Percentiles rank a stretch among this genome's conserved stretches.
These are phyloP conservation scores for Colletotrichum sp. DNA, from an alignment of 2,329 filamentous ascomycete genomes.

Conservation along the genomic window DNA sequence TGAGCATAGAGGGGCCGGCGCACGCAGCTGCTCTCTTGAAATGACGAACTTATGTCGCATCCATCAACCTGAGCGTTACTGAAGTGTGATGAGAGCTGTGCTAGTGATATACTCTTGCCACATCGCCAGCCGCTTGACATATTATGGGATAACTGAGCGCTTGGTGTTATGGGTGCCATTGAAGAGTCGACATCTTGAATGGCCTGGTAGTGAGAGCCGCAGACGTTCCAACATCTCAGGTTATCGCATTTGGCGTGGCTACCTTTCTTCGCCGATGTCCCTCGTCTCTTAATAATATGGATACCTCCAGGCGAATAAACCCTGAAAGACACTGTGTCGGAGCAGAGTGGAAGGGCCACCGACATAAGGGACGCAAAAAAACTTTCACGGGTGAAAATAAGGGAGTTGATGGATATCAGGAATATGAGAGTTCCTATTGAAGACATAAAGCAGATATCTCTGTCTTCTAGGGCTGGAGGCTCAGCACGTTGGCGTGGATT, in stretches of 20 bases:
- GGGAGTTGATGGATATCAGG: background rate
- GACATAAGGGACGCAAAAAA: background rate
- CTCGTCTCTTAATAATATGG: background rate
- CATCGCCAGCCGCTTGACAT: background rate
- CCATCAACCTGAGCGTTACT: background rate
- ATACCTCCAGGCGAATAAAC: background rate
- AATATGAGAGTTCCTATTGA: background rate
- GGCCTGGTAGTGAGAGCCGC: too few relatives aligned
- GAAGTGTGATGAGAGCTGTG: background rate
- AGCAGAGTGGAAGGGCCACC: background rate
- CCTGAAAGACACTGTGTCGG: too few relatives aligned
- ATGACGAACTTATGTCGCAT: background rate
- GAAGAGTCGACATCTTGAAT: background rate
- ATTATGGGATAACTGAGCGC: background rate
- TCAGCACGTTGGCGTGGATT: accelerated
- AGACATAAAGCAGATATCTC: background rate
- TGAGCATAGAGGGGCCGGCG: background rate
- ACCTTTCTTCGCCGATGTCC: background rate
- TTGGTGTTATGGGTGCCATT: background rate
- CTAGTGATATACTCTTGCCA: background rate
- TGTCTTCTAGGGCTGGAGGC: accelerated
- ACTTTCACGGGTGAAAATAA: background rate
- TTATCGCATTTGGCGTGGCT: background rate
- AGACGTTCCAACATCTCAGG: too few relatives aligned
- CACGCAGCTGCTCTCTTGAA: background rate